Base-by-base conservation (phyloP, 1,139 yeast genomes). In the Lodderomyces margitis region DNA sequence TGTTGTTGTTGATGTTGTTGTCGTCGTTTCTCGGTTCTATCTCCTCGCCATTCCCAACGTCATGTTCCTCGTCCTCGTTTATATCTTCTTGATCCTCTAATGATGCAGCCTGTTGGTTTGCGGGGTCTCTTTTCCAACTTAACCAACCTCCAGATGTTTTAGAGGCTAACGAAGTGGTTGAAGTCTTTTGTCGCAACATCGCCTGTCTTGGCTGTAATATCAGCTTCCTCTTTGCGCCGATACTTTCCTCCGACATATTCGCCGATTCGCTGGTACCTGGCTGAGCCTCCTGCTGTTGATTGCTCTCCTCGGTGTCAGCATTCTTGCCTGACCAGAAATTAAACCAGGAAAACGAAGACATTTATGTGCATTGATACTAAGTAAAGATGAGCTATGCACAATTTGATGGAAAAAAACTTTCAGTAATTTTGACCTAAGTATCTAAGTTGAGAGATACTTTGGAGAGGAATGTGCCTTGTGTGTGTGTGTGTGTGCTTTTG, bases 11-110 rank as follows among this genome's bases (percentile, higher is more conserved):
- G 17, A 12, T 16, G 11, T 14, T 48, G 53, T 5, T 53, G 54
- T 14, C 49, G 21, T 54, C 56, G 32, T 61, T 62, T 27, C 65
- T 28, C 68, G 27, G 24, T 23, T 61, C 67, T 7, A 64, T 53
- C 35, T 62, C 70, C 40, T 66, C 70, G 19, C 55, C 58, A 33
- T 54, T 51, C 40, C 55, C 58, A 31, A 57, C 61, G 10, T 56
- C 50, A 10, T 41, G 48, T n/a, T 53, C 52, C 21, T 61, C 62
- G 12, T 58, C 62, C 17, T 56, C 58, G 6, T 55, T 59, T 2
- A 36, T 16, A 12, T 35, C 28, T 7, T 42, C 42, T 5, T 40
- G 27, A 10, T 53, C 51, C 21, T 61, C 62, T 11, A 57, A 61
- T 19, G 55, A 57, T 7, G 54, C 59, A 1, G 25, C 9, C 10